Conservation (phyloP, 179 eudicot genomes). For the Beta corolliflora region DNA sequence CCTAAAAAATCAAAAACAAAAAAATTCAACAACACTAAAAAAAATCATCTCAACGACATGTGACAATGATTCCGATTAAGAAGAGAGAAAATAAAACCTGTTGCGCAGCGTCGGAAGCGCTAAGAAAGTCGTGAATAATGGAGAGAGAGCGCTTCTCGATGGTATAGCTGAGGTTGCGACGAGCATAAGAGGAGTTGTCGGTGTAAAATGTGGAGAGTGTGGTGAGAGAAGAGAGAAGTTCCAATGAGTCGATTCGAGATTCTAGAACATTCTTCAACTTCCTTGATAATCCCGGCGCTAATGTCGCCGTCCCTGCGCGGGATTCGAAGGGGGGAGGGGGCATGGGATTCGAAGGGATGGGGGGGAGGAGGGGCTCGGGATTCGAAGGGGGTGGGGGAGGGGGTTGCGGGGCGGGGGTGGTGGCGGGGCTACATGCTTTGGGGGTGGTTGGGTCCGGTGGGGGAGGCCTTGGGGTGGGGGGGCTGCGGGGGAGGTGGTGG, state of each 20-base stretch:
- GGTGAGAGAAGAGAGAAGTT: conserved; percentile 74
- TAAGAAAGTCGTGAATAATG: conserved; percentile 81
- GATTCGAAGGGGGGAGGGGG: too few relatives aligned
- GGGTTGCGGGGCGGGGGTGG: too few relatives aligned
- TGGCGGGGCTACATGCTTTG: too few relatives aligned
- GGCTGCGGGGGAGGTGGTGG: too few relatives aligned
- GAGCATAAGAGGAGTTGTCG: conserved; percentile 69
- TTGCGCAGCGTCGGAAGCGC: conserved; percentile 72
- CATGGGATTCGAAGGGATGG: too few relatives aligned
- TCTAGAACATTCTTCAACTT: conserved; percentile 95
- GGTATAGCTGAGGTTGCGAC: conserved; percentile 92
- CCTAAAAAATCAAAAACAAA: conserved; percentile 44
- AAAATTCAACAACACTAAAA: background rate
- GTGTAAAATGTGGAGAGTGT: too few relatives aligned
- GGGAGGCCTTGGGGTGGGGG: too few relatives aligned
- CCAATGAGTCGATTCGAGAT: conserved; percentile 74
- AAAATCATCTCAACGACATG: background rate
- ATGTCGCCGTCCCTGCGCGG: conserved; percentile 54
- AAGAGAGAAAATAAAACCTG: conserved; percentile 43
- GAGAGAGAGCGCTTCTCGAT: conserved; percentile 86
- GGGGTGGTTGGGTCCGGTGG: too few relatives aligned
- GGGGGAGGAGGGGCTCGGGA: too few relatives aligned
- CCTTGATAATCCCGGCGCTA: conserved; percentile 91
- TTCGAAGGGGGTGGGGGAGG: too few relatives aligned
- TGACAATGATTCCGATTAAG: background rate